Evolutionary conservation across 805 yeast species (phyloP), one percentile per base, ranked within the genome.

Genomic region (Cyberlindnera americana): DNA sequence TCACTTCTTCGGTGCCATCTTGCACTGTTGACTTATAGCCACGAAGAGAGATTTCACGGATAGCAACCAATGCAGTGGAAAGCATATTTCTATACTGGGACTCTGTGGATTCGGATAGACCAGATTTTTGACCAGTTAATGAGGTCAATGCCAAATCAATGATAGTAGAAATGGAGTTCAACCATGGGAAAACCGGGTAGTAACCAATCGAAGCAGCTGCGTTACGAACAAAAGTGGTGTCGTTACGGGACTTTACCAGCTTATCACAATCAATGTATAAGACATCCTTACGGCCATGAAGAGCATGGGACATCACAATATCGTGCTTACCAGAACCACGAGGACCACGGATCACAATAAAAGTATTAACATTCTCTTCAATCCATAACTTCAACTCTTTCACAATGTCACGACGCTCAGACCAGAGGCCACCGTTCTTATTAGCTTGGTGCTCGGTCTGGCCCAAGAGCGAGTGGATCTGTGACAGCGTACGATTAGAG

Each of bases 291-390:
- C 89, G 75, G 21, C 70, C 77, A 34, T 69, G 64, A 32, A 87
- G 66, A 1, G 83, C 80, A 53, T 81, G 78, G 31, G 78, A 78
- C 56, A 82, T 63, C 5, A 91, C 89, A 44, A 88, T 65, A 44
- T 81, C 91, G 44, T 80, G 75, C 53, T 93, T 91, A 17, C 98
- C 99, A n/a, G 95, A 80, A 5, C 99, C 99, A 48, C 87, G 74
- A 5, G 99, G 98, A 11, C 99, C 99, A 46, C 81, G 77, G 3
- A 93, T 80, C 3, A 93, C 78, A 19, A 91, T 89, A 57, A 89
- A 93, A 2, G 97, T 87, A 58, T 84, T 82, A n/a, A 81, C 79
- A 46, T 89, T 90, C 59, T 93, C 99, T 42, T 78, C 80, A 6
- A 93, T 66, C 93, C 95, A 85, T 49, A 84, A 66, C 48, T 72